These are phyloP conservation scores for Bacidia rubella DNA, from an alignment of 495 filamentous ascomycete genomes.

Conservation along the genomic window DNA sequence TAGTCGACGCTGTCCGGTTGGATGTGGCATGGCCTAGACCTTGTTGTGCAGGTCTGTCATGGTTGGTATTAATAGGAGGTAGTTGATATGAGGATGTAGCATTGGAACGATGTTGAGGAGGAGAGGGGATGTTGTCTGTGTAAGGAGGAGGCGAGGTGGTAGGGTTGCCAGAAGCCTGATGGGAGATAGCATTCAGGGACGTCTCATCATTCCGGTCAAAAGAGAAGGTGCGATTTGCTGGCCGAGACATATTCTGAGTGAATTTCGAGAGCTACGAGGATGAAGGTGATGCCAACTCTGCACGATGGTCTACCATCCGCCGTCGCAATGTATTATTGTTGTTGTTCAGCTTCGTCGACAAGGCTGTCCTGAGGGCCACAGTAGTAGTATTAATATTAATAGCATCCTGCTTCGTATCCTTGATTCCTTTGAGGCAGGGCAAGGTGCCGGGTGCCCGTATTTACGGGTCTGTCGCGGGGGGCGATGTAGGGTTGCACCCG, in stretches of 20 bases:
- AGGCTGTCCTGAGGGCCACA: no score
- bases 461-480: no score
- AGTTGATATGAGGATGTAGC: slow-evolving; percentile 7
- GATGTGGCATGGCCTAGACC: slow-evolving; percentile 19
- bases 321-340: no score
- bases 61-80: slow-evolving; percentile 8
- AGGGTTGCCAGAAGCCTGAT: slow-evolving; percentile 14
- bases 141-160: background rate
- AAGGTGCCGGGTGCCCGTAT: no score
- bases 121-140: slow-evolving; percentile 17
- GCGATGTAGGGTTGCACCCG: no score
- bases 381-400: no score
- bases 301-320: no score
- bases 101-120: slow-evolving; percentile 11
- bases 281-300: no score
- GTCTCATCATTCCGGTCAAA: slow-evolving; percentile 16
- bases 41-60: slow-evolving; percentile 8
- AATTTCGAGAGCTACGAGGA: no score
- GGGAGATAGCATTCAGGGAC: slow-evolving; percentile 11
- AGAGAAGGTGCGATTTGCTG: slow-evolving; percentile 15
- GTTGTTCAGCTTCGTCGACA: no score
- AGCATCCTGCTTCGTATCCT: no score
- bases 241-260: slow-evolving; percentile 9
- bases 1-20: slow-evolving; percentile 34
- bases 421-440: no score